Evolutionary conservation across 2,329 filamentous ascomycete genomes (phyloP).

Genomic region (Xylariaceae sp.): DNA sequence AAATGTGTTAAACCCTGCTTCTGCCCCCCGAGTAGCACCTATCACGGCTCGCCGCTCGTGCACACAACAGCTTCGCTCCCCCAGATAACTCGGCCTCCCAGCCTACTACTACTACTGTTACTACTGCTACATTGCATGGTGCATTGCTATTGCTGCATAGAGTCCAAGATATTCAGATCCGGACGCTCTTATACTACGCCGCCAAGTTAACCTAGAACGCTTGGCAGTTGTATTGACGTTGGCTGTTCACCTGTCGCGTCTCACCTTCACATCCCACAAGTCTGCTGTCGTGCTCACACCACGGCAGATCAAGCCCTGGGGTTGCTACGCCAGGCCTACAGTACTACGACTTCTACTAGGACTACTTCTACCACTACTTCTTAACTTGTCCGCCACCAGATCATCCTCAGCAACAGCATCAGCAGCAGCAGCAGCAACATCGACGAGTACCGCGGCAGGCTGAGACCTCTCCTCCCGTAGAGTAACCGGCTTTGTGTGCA

Average conservation of each 20-base stretch:
- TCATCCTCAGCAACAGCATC: too few species aligned
- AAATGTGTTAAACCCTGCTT: neutral
- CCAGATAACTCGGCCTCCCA: neutral
- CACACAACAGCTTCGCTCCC: neutral
- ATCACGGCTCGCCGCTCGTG: neutral
- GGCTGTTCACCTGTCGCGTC: slow-evolving; percentile 8
- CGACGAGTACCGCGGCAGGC: slow-evolving; percentile 11
- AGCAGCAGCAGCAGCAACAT: neutral
- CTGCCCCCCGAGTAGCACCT: neutral
- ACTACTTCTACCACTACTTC: neutral
- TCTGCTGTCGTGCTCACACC: neutral
- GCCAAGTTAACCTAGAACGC: slow-evolving; percentile 11
- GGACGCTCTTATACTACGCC: neutral
- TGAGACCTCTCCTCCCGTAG: slow-evolving; percentile 10
- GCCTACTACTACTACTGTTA: neutral
- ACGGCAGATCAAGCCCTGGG: neutral
- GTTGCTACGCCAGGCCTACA: too few species aligned
- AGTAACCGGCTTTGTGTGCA: slow-evolving; percentile 11
- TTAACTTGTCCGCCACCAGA: neutral
- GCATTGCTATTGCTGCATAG: neutral
- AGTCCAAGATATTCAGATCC: slow-evolving; percentile 4
- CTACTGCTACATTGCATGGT: neutral
- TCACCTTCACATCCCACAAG: slow-evolving; percentile 6
- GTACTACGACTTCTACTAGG: too few species aligned
- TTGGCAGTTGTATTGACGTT: neutral